Evolutionary conservation across 2,329 filamentous ascomycete species (phyloP), one percentile per base, ranked within the genome.

Genomic region (Alternaria dauci): DNA sequence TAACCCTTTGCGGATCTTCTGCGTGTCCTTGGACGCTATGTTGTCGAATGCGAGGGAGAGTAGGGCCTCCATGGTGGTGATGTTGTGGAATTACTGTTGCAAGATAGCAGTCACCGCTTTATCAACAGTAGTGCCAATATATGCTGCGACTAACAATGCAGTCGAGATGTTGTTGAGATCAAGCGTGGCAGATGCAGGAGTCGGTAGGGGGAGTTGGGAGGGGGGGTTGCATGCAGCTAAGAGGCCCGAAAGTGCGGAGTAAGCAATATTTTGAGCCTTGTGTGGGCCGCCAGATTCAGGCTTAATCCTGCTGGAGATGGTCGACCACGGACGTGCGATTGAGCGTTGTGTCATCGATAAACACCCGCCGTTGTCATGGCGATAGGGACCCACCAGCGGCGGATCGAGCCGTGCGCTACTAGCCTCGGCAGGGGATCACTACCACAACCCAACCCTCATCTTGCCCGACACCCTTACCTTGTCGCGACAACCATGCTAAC

Each of bases 1-100:
- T 68, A 98, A 82, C 52, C 94, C 95, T 82, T 97, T 98, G 71
- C 93, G 90, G 76, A 98, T 91, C 82, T 97, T 97, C 77, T 86
- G 85, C 59, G 89, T 89, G 72, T 97, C 93, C 78, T 94, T 94
- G 50, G 94, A 97, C 62, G 94, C 96, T 67, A 97, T 90, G 81
- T 96, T 96, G 83, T 97, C 94, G 81, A 98, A 98, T 62, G 94
- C 93, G 77, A 96, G 89, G 44, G 93, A 96, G 57, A 98, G 85
- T 28, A 98, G 87, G 53, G 91, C 89, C 83, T 98, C 95, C 95
- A 98, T 98, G 41, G 53, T 69, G 69, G 62, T 52, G 48, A 58
- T 43, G 55, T 58, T 51, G 30, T 50, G 36, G 30, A n/a, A 11
- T 30, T 38, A 44, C 63, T 30, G 55, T 52, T 25, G 58, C 56